Evolutionary conservation across 768 basidiomycete genomes (phyloP).

Genomic region (Suillus bovinus): DNA sequence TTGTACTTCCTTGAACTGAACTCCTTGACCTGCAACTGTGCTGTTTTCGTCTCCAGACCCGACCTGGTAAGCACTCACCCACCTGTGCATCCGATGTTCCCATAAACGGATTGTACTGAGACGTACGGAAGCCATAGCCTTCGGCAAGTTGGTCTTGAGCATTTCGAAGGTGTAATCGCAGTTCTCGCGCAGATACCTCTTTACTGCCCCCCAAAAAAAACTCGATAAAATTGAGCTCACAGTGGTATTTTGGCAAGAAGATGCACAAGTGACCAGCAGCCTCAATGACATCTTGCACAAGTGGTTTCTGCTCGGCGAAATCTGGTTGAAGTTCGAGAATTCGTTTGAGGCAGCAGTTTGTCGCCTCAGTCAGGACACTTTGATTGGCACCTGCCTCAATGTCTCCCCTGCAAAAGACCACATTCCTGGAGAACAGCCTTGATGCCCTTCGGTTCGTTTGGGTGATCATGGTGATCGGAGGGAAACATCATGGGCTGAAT

Average conservation of each 20-base stretch:
- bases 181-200: conserved; percentile 22
- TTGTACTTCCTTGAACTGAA: conserved; percentile 18
- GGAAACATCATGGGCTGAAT: conserved; percentile 36
- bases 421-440: conserved; percentile 29
- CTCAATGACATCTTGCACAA: conserved; percentile 23
- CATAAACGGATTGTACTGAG: conserved; percentile 16
- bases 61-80: conserved; percentile 19
- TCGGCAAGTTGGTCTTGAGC: conserved; percentile 26
- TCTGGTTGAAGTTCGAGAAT: conserved; percentile 30
- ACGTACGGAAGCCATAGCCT: conserved; percentile 17
- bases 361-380: not conserved
- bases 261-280: conserved; percentile 29
- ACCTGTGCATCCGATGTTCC: conserved; percentile 17
- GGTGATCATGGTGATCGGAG: conserved; percentile 30
- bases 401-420: conserved; percentile 21
- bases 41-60: conserved; percentile 14
- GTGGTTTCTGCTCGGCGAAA: conserved; percentile 27
- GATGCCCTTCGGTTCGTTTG: conserved; percentile 35
- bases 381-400: conserved; percentile 9
- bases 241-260: conserved; percentile 31
- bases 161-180: conserved; percentile 28
- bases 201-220: conserved; percentile 32
- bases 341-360: conserved; percentile 30
- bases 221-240: conserved; percentile 26
- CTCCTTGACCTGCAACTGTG: conserved; percentile 15